These are phyloP conservation scores for Capsicum baccatum DNA, from an alignment of 257 asterid genomes.

Conservation along the genomic window DNA sequence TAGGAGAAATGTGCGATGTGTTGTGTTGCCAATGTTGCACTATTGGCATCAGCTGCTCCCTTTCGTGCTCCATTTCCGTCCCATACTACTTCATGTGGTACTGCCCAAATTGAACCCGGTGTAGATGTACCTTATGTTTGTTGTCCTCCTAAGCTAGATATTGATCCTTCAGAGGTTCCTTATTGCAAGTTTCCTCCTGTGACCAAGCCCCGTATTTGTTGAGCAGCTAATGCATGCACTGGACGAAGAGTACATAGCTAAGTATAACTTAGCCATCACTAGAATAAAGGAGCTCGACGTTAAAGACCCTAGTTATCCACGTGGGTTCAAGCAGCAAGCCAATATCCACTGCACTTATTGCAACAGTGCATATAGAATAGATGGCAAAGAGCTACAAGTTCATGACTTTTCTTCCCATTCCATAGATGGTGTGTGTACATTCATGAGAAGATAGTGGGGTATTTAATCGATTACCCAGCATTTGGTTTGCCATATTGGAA, in stretches of 20 bases:
- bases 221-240: background rate
- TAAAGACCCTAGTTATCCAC: slow-evolving; percentile 22
- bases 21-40: background rate
- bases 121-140: background rate
- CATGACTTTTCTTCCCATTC: slow-evolving; percentile 15
- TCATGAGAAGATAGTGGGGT: slow-evolving; percentile 39
- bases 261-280: background rate
- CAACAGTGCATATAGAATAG: slow-evolving; percentile 30
- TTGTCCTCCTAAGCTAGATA: background rate
- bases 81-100: background rate
- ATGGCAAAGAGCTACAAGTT: slow-evolving; percentile 29
- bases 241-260: background rate
- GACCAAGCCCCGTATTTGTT: background rate
- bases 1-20: slow-evolving; percentile 12
- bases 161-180: background rate
- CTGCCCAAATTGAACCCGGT: background rate
- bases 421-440: slow-evolving; percentile 42
- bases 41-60: background rate
- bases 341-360: slow-evolving; percentile 18
- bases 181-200: background rate
- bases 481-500: slow-evolving; percentile 37
- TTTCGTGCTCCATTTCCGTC: background rate
- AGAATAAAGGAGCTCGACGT: background rate
- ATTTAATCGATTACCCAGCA: slow-evolving; percentile 32
- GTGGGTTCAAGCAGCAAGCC: background rate